Evolutionary conservation across 2,329 filamentous ascomycete genomes (phyloP), one percentile per base, ranked within the genome.

Genomic region (Dothistroma pini): DNA sequence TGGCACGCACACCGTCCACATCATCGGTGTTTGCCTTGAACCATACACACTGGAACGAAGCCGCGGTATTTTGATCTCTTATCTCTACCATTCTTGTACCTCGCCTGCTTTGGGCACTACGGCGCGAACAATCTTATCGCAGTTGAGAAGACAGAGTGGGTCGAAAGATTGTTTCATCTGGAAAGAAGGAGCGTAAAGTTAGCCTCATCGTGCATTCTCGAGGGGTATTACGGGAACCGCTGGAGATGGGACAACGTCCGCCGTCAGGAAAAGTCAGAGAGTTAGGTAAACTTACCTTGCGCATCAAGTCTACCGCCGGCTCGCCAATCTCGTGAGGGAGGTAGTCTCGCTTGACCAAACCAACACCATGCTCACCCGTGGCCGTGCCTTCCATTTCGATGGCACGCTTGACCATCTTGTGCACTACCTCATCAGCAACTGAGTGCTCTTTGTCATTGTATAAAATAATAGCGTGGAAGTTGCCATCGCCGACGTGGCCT

Each of bases 361-460:
- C 90, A 57, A 95, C 87, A 48, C 90, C 90, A 74, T 96, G 90
- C 76, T 96, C 90, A 57, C 90, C 91, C 12, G 90, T 93, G 1
- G 92, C 90, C 0, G 91, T 95, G 9, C 91, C 91, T 75, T 95
- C 90, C 71, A 76, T 74, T 77, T 91, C 89, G 54, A 96, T 86
- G 0, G 91, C 91, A 63, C 89, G 82, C 82, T 93, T 92, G 59
- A 93, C 89, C 91, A 95, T 95, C 60, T 86, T 83, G 72, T 93
- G 89, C 29, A 95, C 89, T 29, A 93, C 79, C 47, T 82, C 81
- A 70, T 91, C 88, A 2, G 89, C 88, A 58, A 84, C 82, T 60
- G 80, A 76, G 66, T 87, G 83, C 74, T 93, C 86, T 22, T 81
- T 77, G n/a, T 89, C 84, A 60, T 86, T 88, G 72, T 86, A 85